Evolutionary conservation across 2,329 filamentous ascomycete genomes (phyloP).

Genomic region (Sporothrix euskadiensis): DNA sequence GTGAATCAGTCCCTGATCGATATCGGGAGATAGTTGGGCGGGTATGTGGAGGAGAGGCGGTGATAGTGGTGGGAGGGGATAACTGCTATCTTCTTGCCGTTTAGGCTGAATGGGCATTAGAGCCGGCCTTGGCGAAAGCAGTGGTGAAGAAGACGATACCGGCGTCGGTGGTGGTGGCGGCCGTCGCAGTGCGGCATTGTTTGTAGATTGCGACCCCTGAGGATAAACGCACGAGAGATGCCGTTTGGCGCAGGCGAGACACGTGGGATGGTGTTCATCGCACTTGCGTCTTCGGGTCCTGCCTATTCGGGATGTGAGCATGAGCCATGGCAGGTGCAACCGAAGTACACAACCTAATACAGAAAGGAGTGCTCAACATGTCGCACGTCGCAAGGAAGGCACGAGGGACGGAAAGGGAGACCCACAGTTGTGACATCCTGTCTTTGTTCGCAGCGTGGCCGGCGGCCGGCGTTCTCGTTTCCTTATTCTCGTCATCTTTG

Average conservation of each 20-base stretch:
- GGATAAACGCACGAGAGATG: slow-evolving; percentile 1
- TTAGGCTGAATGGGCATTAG: not conserved
- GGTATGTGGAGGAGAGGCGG: not conserved
- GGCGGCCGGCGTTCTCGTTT: slow-evolving; percentile 14
- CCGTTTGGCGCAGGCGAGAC: slow-evolving; percentile 11
- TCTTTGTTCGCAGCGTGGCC: slow-evolving; percentile 6
- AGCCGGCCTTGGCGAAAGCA: not conserved
- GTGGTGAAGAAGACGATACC: not conserved
- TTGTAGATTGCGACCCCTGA: not conserved
- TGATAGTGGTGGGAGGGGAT: not conserved
- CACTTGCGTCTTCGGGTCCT: slow-evolving; percentile 8
- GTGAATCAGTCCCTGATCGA: slow-evolving; percentile 15
- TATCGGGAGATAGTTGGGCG: not conserved
- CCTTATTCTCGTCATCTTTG: not conserved
- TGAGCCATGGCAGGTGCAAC: not conserved
- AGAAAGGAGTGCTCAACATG: not conserved
- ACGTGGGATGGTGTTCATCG: slow-evolving; percentile 20
- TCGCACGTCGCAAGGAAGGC: not conserved
- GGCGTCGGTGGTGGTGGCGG: not conserved
- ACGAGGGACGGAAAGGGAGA: not conserved
- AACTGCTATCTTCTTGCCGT: not conserved
- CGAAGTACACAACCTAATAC: not conserved
- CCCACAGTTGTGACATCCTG: slow-evolving; percentile 20
- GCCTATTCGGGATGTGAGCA: not conserved
- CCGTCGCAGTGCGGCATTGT: not conserved